These are phyloP conservation scores for Botrytis hyacinthi DNA, from an alignment of 2,329 filamentous ascomycete genomes.

Conservation along the genomic window DNA sequence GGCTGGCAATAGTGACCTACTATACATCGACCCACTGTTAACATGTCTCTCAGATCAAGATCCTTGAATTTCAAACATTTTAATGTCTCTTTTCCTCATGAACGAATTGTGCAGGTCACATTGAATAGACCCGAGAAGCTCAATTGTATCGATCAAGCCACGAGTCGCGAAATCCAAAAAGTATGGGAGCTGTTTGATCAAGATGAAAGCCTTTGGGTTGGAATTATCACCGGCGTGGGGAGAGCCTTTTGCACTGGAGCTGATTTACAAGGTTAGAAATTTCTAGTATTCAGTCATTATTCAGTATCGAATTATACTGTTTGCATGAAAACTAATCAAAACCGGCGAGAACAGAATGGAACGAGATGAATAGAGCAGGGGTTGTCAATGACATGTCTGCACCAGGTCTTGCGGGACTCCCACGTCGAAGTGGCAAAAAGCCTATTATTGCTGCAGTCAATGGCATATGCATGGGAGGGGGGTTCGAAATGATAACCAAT, in stretches of 20 bases:
- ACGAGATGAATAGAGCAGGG: slow-evolving; percentile 35
- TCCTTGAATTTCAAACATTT: slow-evolving; percentile 23
- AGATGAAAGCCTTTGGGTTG: slow-evolving; percentile 58
- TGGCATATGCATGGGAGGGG: slow-evolving; percentile 69
- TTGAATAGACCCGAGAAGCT: slow-evolving; percentile 56
- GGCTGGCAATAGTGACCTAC: slow-evolving; percentile 3
- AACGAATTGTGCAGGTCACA: slow-evolving; percentile 56
- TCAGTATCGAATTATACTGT: not conserved
- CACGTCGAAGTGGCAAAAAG: slow-evolving; percentile 60
- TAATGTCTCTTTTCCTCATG: slow-evolving; percentile 48
- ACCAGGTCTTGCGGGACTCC: slow-evolving; percentile 46
- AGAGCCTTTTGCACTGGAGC: slow-evolving; percentile 65
- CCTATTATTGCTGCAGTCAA: slow-evolving; percentile 74
- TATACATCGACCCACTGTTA: not conserved
- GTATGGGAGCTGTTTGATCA: slow-evolving; percentile 59
- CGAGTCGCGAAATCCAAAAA: slow-evolving; percentile 42
- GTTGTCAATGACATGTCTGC: slow-evolving; percentile 34
- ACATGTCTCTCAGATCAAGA: slow-evolving; percentile 16
- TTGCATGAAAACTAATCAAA: slow-evolving; percentile 35
- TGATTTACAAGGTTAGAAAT: slow-evolving; percentile 52
- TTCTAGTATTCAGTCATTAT: slow-evolving; percentile 45
- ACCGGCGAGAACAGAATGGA: slow-evolving; percentile 49
- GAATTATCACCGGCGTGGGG: slow-evolving; percentile 60
- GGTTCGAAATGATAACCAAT: slow-evolving; percentile 73
- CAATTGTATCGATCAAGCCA: slow-evolving; percentile 49